phyloP scores from a whole-genome alignment of 768 basidiomycete species.

The Tylopilus rubrobrunneus region DNA sequence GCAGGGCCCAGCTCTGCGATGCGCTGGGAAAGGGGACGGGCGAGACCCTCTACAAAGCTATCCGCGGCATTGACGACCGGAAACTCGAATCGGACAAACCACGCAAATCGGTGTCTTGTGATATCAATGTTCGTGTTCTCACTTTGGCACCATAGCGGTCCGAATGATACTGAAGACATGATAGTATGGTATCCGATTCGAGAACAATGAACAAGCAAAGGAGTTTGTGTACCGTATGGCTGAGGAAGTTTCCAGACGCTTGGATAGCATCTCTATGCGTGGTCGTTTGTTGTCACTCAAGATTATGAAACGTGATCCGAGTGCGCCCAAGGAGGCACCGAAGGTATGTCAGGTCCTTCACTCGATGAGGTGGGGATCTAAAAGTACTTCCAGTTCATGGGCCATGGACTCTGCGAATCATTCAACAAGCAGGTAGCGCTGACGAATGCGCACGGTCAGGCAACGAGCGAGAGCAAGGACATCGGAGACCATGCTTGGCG shows the following conservation, averaged over 20 bases:
- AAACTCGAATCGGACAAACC: slow-evolving; percentile 80
- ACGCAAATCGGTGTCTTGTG: slow-evolving; percentile 88
- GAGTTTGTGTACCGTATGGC: slow-evolving; percentile 75
- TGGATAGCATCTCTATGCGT: slow-evolving; percentile 63
- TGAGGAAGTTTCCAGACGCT: slow-evolving; percentile 66
- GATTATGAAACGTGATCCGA: slow-evolving; percentile 81
- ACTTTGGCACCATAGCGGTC: neutral
- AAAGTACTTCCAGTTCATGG: slow-evolving; percentile 63
- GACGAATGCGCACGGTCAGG: slow-evolving; percentile 53
- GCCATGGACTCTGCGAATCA: slow-evolving; percentile 81
- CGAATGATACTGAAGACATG: slow-evolving; percentile 1
- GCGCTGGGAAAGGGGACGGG: slow-evolving; percentile 79
- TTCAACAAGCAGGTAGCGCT: slow-evolving; percentile 74
- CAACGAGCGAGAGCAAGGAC: slow-evolving; percentile 67
- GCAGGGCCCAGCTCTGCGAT: slow-evolving; percentile 61
- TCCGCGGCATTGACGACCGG: slow-evolving; percentile 80
- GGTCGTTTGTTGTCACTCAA: slow-evolving; percentile 82
- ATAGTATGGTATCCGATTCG: slow-evolving; percentile 95
- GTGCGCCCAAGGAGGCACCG: slow-evolving; percentile 83
- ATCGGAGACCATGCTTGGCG: slow-evolving; percentile 79
- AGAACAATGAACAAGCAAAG: slow-evolving; percentile 76
- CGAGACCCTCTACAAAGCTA: slow-evolving; percentile 78
- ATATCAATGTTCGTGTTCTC: slow-evolving; percentile 75
- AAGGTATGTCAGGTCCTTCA: slow-evolving; percentile 52
- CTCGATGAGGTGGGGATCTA: neutral